phyloP scores from a whole-genome alignment of 2,329 filamentous ascomycete species.

The Verticillium zaregamsianum region DNA sequence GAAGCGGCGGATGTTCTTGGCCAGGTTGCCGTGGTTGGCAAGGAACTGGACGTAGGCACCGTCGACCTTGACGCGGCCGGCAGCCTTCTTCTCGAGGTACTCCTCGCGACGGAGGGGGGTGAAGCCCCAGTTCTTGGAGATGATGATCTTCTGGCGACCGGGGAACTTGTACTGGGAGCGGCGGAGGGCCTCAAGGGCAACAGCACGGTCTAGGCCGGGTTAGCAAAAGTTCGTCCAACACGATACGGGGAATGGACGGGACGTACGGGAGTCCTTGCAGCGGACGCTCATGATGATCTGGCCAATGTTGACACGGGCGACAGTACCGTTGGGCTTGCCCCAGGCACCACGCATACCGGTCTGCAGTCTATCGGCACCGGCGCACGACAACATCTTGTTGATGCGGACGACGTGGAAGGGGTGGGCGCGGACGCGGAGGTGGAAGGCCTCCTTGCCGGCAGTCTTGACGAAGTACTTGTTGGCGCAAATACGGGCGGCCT shows the following conservation, averaged over 20 bases:
- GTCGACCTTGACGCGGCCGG: slow-evolving; percentile 90
- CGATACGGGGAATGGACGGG: slow-evolving; percentile 27
- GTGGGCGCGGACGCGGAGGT: slow-evolving; percentile 81
- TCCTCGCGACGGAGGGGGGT: slow-evolving; percentile 96
- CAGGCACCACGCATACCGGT: slow-evolving; percentile 99
- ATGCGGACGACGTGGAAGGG: slow-evolving; percentile 99
- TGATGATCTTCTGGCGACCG: slow-evolving; percentile 99
- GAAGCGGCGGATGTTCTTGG: slow-evolving; percentile 89
- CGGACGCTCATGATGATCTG: slow-evolving; percentile 98
- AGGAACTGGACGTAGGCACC: slow-evolving; percentile 99
- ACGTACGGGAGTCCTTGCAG: slow-evolving; percentile 87
- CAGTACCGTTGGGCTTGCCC: slow-evolving; percentile 98
- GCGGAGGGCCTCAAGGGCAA: slow-evolving; percentile 96
- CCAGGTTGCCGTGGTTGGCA: slow-evolving; percentile 82
- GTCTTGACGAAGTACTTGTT: slow-evolving; percentile 91
- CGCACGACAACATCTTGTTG: slow-evolving; percentile 99
- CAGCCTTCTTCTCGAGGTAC: slow-evolving; percentile 92
- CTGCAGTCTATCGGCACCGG: slow-evolving; percentile 99
- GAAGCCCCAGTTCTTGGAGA: slow-evolving; percentile 99
- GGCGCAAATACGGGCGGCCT: slow-evolving; percentile 99
- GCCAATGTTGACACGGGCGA: slow-evolving; percentile 99
- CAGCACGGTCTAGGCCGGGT: slow-evolving; percentile 65
- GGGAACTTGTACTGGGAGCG: slow-evolving; percentile 99
- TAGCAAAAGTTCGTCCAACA: background rate
- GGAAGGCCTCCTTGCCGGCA: slow-evolving; percentile 69